Evolutionary conservation across 768 basidiomycete species (phyloP).

Genomic region (Sporobolomyces roseus): DNA sequence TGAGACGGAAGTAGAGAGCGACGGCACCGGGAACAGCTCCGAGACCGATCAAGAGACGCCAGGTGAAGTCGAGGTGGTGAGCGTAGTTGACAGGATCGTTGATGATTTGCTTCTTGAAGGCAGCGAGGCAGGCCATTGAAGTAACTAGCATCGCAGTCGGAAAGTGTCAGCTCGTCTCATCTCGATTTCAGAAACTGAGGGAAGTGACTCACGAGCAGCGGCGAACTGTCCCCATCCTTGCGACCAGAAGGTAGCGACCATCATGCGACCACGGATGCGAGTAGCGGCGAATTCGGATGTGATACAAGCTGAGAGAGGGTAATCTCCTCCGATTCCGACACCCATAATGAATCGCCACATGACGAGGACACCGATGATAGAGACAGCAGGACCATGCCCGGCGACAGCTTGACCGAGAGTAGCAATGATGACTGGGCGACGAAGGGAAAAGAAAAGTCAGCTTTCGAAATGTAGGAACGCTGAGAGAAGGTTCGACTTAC

Average conservation of each 20-base stretch:
- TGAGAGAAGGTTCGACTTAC: slow-evolving; percentile 3
- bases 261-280: slow-evolving; percentile 58
- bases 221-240: slow-evolving; percentile 73
- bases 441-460: not conserved
- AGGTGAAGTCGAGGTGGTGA: slow-evolving; percentile 62
- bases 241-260: slow-evolving; percentile 39
- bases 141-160: no score
- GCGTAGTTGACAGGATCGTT: slow-evolving; percentile 54
- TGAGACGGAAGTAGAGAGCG: slow-evolving; percentile 72
- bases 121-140: no score
- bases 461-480: no score
- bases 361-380: slow-evolving; percentile 63
- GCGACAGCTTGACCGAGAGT: slow-evolving; percentile 59
- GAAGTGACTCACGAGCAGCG: slow-evolving; percentile 62
- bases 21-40: slow-evolving; percentile 69
- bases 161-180: no score
- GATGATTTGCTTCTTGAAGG: slow-evolving; percentile 65
- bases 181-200: no score
- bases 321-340: slow-evolving; percentile 73
- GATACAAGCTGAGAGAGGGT: slow-evolving; percentile 57
- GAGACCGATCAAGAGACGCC: slow-evolving; percentile 69
- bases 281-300: slow-evolving; percentile 60
- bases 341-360: slow-evolving; percentile 54
- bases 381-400: slow-evolving; percentile 59
- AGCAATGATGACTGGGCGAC: slow-evolving; percentile 60